Percentiles rank a stretch among this genome's conserved stretches.
Conservation (phyloP, 148 eudicot genomes). For the Selenicereus undatus region DNA sequence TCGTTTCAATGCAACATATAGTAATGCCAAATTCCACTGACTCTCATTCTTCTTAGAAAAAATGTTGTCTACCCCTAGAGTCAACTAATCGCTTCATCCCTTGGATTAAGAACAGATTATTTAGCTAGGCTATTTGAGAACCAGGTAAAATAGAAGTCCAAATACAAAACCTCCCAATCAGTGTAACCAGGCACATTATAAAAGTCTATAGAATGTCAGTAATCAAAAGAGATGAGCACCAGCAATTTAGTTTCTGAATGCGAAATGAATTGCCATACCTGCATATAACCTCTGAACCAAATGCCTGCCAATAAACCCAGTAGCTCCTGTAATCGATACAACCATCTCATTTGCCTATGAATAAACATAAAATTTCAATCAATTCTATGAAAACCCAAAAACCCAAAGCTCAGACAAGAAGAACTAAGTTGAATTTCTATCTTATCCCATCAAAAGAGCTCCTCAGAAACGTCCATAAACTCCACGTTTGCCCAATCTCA, state of each 20-base stretch:
- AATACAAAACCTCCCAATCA: neutral
- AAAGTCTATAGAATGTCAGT: neutral
- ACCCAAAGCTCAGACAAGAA: neutral
- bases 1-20: neutral
- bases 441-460: neutral
- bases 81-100: neutral
- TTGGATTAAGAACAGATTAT: neutral
- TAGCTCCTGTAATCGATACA: constrained; percentile 94
- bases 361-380: constrained; percentile 8
- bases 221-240: neutral
- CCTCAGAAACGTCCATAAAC: neutral
- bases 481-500: neutral
- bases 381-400: neutral
- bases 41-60: neutral
- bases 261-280: constrained; percentile 36
- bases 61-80: neutral
- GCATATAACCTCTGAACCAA: constrained; percentile 75
- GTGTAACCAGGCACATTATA: neutral
- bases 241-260: neutral
- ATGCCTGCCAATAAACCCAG: constrained; percentile 86
- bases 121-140: neutral
- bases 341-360: constrained; percentile 65
- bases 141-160: neutral
- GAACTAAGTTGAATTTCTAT: neutral
- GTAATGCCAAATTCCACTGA: neutral